Base-by-base conservation (phyloP, 2,329 filamentous ascomycete species). In the Aciculosporium take region DNA sequence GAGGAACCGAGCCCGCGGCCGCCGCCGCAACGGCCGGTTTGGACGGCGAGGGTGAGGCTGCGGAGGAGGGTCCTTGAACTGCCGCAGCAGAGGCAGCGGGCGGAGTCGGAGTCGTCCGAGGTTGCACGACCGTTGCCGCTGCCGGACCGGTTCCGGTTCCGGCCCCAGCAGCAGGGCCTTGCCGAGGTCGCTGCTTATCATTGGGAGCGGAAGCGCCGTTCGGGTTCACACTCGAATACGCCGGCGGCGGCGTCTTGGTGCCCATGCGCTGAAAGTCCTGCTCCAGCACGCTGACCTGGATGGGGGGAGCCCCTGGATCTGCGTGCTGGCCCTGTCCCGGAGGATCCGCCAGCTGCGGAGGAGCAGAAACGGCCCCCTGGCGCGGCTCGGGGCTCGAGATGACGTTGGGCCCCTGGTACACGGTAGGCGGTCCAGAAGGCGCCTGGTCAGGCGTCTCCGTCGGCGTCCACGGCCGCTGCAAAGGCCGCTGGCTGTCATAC, bases 401-500 rank as follows among this genome's bases (percentile, higher is more conserved):
- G 46, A 84, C 79, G 48, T 80, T 81, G 40, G 76, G 74, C 6
- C 91, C 91, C 62, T 95, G 89, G 52, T 95, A 96, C 1, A 94
- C 82, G 0, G 84, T 87, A 1, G 89, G 87, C 24, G 87, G 87
- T 0, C 88, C 88, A 63, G 94, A 86, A 5, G 86, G 85, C 40
- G 87, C 81, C 46, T 80, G 81, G 25, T 86, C 87, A 1, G 88
- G 87, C 43, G 79, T 73, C 58, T 98, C 91, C 3, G 91, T 96
- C 1, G 91, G 91, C 8, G 89, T 96, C 91, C 89, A 96, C 24
- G 88, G 88, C 37, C 89, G 54, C 42, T 58, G 60, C 7, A 49
- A 49, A 24, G 59, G 59, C n/a, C 50, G 47, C 33, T 62, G 59
- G 39, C 57, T 57, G 18, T 71, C 74, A 57, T 94, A 95, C 45